phyloP scores from a whole-genome alignment of 805 yeast genomes.

The Candida sakaeoensis region DNA sequence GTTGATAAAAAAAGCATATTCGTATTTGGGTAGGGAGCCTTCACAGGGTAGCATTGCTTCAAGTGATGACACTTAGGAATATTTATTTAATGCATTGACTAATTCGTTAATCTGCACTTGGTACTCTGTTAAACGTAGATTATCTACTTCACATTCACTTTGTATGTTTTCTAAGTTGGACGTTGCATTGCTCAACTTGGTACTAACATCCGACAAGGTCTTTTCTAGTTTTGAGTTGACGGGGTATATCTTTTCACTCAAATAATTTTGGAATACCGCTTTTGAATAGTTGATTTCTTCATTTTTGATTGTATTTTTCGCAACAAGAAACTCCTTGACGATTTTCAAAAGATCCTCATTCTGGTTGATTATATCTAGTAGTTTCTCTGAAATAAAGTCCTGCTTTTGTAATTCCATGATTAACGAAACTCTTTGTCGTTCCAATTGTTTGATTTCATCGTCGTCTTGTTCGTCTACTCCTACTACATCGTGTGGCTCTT shows the following conservation, averaged over 20 bases:
- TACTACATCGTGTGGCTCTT: background rate
- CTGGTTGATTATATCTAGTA: conserved; percentile 30
- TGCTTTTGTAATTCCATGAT: conserved; percentile 40
- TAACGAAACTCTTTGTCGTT: conserved; percentile 25
- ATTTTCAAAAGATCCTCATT: conserved; percentile 31
- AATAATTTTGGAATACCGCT: conserved; percentile 13
- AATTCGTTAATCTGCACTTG: conserved; percentile 15
- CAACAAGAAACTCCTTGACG: conserved; percentile 27
- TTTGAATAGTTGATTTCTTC: conserved; percentile 14
- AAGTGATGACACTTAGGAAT: conserved; percentile 2
- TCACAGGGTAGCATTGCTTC: conserved; percentile 13
- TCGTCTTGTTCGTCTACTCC: conserved; percentile 5
- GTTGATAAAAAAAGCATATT: conserved; percentile 34
- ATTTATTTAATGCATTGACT: conserved; percentile 15
- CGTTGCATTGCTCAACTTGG: conserved; percentile 9
- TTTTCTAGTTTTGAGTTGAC: conserved; percentile 13
- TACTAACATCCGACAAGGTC: conserved; percentile 12
- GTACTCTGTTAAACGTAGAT: conserved; percentile 14
- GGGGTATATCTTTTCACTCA: conserved; percentile 12
- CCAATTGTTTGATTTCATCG: conserved; percentile 20
- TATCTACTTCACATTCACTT: background rate
- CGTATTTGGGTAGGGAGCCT: conserved; percentile 25
- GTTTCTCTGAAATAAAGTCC: conserved; percentile 27
- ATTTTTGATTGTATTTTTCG: conserved; percentile 16
- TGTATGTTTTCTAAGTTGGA: conserved; percentile 5